Percentiles rank a stretch among this genome's conserved stretches.
These are phyloP conservation scores for Phytophthora melonis DNA, from an alignment of 352 stramenopile species.

Conservation along the genomic window DNA sequence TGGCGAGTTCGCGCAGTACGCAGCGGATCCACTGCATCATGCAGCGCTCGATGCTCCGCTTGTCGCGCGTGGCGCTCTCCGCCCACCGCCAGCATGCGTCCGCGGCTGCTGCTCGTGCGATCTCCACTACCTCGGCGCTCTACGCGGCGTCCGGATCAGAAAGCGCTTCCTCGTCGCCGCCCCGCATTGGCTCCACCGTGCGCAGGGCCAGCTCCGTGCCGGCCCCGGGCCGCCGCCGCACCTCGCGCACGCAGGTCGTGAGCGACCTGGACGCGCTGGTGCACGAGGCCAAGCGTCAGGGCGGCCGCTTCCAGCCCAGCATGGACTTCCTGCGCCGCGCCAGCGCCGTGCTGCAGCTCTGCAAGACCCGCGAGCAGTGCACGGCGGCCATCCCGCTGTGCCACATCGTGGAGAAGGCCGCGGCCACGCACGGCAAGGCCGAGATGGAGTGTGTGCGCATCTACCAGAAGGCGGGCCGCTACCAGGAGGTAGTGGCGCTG, in stretches of 20 bases:
- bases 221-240: conserved; percentile 8
- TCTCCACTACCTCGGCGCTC: conserved; percentile 25
- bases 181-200: background rate
- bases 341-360: conserved; percentile 54
- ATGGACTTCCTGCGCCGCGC: conserved; percentile 62
- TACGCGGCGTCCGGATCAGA: background rate
- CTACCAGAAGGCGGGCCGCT: conserved; percentile 61
- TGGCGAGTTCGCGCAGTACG: too few species aligned
- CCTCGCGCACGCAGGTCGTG: conserved; percentile 30
- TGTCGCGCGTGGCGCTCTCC: conserved; percentile 19
- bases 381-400: conserved; percentile 68
- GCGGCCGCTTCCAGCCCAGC: conserved; percentile 42
- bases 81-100: background rate
- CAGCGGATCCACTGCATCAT: conserved; percentile 19
- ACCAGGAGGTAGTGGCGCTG: conserved; percentile 60
- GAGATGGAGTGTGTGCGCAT: conserved; percentile 72
- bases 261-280: conserved; percentile 54
- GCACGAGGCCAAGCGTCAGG: conserved; percentile 37
- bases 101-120: conserved; percentile 3
- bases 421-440: conserved; percentile 48
- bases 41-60: conserved; percentile 31
- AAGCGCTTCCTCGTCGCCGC: background rate
- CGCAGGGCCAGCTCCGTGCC: conserved; percentile 18
- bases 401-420: conserved; percentile 49
- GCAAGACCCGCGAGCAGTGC: conserved; percentile 63